Base-by-base conservation (phyloP, 2,329 filamentous ascomycete genomes). In the Neofusicoccum sp. region DNA sequence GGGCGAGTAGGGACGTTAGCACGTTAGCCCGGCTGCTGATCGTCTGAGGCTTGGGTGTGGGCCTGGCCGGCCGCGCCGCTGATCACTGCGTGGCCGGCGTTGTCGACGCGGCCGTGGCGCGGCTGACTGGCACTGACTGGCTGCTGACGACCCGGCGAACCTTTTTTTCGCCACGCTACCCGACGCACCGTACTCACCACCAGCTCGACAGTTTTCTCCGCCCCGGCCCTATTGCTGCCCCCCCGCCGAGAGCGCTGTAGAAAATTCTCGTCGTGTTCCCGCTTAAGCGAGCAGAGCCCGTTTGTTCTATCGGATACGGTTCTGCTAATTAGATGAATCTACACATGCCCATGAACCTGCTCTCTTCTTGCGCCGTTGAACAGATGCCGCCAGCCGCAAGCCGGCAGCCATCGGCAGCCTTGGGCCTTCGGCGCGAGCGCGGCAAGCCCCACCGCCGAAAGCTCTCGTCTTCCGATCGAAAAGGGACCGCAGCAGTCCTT, bases 31-130 rank as follows among this genome's bases (percentile, higher is more conserved):
- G 34, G 49, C 49, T 56, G 51, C 36, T 24, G 51, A 56, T 56
- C 51, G 51, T 43, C 51, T 31, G 51, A 56, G 51, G 51, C 51
- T 56, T 56, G 51, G 36, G 28, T 43, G 51, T 56, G 51, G 51
- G 36, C 12, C 51, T 38, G 31, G 51, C 36, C 51, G 36, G 48
- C 20, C 34, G 48, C 48, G 28, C 44, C 48, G 49, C 49, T 54
- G 51, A 56, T 56, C 51, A 40, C 36, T 41, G 51, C 51, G 51
- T 56, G 51, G 51, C 28, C 51, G 51, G 44, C 11, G 26, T 30
- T 56, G 51, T 31, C 51, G 20, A 41, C 51, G 51, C 51, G 51
- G 51, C 51, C 51, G 51, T 43, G 51, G 51, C 51, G 51, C 20
- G 36, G 26, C 33, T 43, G 26, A 34, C n/a, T n/a, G n/a, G n/a